These are phyloP conservation scores for Botrytis tulipae DNA, from an alignment of 2,329 filamentous ascomycete genomes.

Conservation along the genomic window DNA sequence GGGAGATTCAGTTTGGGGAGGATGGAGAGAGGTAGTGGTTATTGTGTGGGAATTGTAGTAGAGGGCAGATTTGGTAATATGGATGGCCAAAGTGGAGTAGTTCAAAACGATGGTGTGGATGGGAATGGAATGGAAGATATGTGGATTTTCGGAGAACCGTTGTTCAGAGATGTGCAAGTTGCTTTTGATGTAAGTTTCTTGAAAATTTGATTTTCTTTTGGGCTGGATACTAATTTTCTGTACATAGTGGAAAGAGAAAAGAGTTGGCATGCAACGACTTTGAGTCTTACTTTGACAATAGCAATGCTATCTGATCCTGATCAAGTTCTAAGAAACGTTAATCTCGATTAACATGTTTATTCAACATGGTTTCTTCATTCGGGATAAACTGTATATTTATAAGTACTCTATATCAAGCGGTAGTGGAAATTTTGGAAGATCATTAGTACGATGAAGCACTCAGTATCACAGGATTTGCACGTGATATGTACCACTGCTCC, in stretches of 20 bases:
- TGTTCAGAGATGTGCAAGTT: conserved; percentile 32
- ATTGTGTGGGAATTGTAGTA: conserved; percentile 29
- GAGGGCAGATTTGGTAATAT: conserved; percentile 27
- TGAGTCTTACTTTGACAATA: neutral
- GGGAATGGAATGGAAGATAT: conserved; percentile 26
- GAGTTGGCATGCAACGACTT: conserved; percentile 18
- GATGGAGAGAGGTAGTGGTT: conserved; percentile 28
- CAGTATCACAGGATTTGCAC: neutral
- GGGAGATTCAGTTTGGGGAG: conserved; percentile 30
- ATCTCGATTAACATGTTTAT: neutral
- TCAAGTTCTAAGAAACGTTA: neutral
- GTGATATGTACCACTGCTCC: neutral
- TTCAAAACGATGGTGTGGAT: neutral
- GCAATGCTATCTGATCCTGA: neutral
- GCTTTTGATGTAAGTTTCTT: conserved; percentile 30
- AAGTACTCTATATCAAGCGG: neutral
- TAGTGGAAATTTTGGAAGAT: neutral
- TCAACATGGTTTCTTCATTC: no score
- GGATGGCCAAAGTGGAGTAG: neutral
- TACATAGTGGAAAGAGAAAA: conserved; percentile 19
- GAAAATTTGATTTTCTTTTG: rapidly evolving
- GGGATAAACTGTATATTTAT: no score
- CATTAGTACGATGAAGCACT: neutral
- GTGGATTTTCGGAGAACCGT: conserved; percentile 32
- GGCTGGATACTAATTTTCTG: neutral